These are phyloP conservation scores for Pythium monospermum DNA, from an alignment of 352 stramenopile genomes.

Conservation along the genomic window DNA sequence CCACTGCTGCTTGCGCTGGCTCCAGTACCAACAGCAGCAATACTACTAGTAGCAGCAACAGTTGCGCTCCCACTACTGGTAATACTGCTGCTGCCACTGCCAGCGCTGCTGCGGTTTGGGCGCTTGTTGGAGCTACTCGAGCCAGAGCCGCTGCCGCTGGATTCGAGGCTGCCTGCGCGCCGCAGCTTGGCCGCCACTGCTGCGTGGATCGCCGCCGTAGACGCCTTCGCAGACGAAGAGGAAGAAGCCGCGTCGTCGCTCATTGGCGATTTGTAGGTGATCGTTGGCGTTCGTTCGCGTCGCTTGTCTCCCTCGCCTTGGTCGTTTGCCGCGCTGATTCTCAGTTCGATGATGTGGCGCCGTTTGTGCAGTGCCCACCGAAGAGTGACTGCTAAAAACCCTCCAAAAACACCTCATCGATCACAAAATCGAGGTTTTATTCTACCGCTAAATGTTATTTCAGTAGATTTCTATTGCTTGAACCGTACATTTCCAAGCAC, in stretches of 20 bases:
- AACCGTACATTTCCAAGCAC: too few species aligned
- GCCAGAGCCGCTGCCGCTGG: conserved; percentile 9
- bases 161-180: conserved; percentile 15
- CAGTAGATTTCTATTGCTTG: conserved; percentile 5
- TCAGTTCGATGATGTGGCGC: conserved; percentile 14
- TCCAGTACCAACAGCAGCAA: neutral
- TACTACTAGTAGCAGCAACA: neutral
- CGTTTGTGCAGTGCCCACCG: conserved; percentile 1
- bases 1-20: neutral
- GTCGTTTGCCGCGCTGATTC: neutral
- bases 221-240: neutral
- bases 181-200: conserved; percentile 24
- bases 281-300: neutral
- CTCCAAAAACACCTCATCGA: neutral
- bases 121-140: conserved; percentile 10
- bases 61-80: neutral
- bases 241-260: conserved; percentile 14
- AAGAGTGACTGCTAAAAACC: conserved; percentile 17
- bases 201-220: conserved; percentile 15
- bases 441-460: neutral
- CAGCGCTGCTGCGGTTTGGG: conserved; percentile 10
- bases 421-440: conserved; percentile 5
- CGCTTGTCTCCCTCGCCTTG: neutral
- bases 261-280: conserved; percentile 1
- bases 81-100: conserved; percentile 1